Conservation (phyloP, 176 grass and related monocot genomes). For the Pharus latifolius region DNA sequence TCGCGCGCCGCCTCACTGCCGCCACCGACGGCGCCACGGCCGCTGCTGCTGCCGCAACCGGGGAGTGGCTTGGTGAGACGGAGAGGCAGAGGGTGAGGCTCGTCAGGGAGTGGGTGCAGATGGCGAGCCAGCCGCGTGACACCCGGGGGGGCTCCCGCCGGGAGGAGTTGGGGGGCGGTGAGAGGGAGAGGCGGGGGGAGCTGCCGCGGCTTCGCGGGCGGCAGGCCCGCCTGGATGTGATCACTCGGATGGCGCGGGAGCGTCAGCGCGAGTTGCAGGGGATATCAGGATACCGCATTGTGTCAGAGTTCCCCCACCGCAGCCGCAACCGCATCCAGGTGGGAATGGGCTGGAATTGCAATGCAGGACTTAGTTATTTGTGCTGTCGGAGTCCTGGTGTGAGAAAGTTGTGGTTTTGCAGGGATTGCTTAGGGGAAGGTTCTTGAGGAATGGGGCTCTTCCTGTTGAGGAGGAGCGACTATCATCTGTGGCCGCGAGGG, state of each 20-base stretch:
- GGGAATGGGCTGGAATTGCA: not conserved
- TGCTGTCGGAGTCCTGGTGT: not conserved
- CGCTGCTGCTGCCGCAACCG: constrained; percentile 1
- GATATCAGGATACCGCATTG: constrained; percentile 63
- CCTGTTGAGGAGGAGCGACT: constrained; percentile 53
- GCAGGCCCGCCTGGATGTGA: constrained; percentile 73
- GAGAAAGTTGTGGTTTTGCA: constrained; percentile 14
- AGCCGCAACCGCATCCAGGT: constrained; percentile 97
- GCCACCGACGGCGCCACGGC: constrained; percentile 21
- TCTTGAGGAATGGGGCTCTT: constrained; percentile 52
- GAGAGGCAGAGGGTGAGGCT: constrained; percentile 86
- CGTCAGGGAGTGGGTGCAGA: constrained; percentile 89
- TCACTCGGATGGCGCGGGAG: constrained; percentile 67
- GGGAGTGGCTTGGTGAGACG: constrained; percentile 78
- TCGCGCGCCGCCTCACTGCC: constrained; percentile 42
- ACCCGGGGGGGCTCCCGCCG: constrained; percentile 17
- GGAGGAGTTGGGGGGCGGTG: constrained; percentile 10
- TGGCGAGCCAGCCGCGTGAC: constrained; percentile 67
- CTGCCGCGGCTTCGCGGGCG: constrained; percentile 65
- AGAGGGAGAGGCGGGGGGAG: constrained; percentile 53
- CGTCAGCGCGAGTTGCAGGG: constrained; percentile 86
- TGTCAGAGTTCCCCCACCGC: constrained; percentile 63
- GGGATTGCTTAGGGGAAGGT: constrained; percentile 87
- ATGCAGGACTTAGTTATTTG: not conserved
- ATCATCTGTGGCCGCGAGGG: constrained; percentile 64